A percentile compares a stretch with the other conserved stretches of the same genome.
These are phyloP conservation scores for Huntiella omanensis DNA, from an alignment of 2,329 filamentous ascomycete species.

Conservation along the genomic window DNA sequence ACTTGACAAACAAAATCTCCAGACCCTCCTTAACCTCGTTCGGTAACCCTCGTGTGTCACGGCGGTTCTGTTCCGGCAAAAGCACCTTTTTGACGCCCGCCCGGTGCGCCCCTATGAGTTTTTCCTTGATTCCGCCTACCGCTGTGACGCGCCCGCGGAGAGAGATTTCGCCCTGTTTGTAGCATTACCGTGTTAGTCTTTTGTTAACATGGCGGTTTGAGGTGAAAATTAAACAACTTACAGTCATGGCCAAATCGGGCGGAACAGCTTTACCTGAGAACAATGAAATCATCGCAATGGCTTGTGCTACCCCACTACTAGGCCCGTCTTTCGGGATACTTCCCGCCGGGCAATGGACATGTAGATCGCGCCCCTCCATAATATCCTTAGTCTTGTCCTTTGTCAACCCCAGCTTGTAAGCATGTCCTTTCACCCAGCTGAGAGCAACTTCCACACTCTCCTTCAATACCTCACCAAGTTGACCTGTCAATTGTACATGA, in stretches of 20 bases:
- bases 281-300: conserved; percentile 76
- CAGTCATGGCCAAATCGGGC: conserved; percentile 88
- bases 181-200: conserved; percentile 4
- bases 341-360: conserved; percentile 89
- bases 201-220: not conserved
- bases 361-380: conserved; percentile 85
- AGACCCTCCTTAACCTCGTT: conserved; percentile 74
- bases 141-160: conserved; percentile 80
- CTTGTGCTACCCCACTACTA: conserved; percentile 80
- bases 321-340: conserved; percentile 88
- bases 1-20: conserved; percentile 78
- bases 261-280: conserved; percentile 76
- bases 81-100: conserved; percentile 91
- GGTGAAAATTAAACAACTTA: conserved; percentile 21
- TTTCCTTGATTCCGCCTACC: conserved; percentile 96
- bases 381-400: conserved; percentile 70
- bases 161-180: conserved; percentile 45
- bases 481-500: conserved; percentile 85
- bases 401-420: conserved; percentile 73
- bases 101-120: conserved; percentile 80
- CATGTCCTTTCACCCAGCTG: conserved; percentile 93
- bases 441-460: conserved; percentile 92
- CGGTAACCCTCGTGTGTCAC: conserved; percentile 81
- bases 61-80: conserved; percentile 71
- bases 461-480: conserved; percentile 89